Evolutionary conservation across 805 yeast species (phyloP).

Genomic region (Grigorovia transvaalensis): DNA sequence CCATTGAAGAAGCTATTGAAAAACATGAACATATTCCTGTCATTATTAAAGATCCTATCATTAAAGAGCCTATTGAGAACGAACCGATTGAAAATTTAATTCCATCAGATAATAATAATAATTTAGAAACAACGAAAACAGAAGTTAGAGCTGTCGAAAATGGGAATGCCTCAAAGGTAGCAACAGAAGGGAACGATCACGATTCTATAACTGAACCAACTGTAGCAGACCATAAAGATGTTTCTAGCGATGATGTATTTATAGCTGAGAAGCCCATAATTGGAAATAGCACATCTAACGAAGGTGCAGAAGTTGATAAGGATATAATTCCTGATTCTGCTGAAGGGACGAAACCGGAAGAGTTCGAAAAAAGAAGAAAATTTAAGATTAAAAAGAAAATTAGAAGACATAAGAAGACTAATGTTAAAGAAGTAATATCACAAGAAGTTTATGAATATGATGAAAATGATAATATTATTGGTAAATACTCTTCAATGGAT

Average conservation of each 20-base stretch:
- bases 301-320: no score
- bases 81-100: background rate
- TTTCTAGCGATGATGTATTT: background rate
- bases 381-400: slow-evolving; percentile 31
- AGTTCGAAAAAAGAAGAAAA: slow-evolving; percentile 10
- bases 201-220: no score
- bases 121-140: background rate
- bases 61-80: background rate
- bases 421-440: slow-evolving; percentile 31
- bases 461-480: slow-evolving; percentile 5
- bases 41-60: background rate
- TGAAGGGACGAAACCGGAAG: background rate
- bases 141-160: background rate
- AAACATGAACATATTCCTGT: slow-evolving; percentile 1
- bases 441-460: slow-evolving; percentile 19
- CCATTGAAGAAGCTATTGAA: background rate
- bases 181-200: background rate
- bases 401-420: slow-evolving; percentile 33
- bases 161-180: background rate
- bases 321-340: background rate
- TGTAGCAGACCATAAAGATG: background rate
- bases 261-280: background rate
- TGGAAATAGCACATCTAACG: background rate
- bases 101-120: background rate
- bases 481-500: slow-evolving; percentile 2